Evolutionary conservation across 805 yeast genomes (phyloP), one percentile per base, ranked within the genome.

Genomic region (Zygosaccharomyces bisporus): DNA sequence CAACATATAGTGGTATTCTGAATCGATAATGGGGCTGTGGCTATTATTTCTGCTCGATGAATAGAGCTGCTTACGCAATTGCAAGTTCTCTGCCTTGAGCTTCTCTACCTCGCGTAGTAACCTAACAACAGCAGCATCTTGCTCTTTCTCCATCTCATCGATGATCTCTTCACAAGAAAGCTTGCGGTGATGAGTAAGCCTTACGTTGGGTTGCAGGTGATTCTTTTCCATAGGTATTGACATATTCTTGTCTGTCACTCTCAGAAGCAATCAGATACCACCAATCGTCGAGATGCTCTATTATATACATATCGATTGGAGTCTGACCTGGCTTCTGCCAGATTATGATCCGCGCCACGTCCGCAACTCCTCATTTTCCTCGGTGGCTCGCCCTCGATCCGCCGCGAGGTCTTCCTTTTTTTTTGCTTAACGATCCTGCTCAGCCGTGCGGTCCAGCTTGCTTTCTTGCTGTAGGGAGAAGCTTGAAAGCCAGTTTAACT

Each of bases 61-160:
- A 24, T 39, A 34, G 32, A 64, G 32, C 31, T 60, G 55, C 30
- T 50, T 47, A 34, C 58, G 60, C 48, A 77, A 58, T 19, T 55
- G 52, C 31, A 61, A 65, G 52, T 76, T 77, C 50, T 78, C 82
- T 13, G 69, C 73, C 51, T 72, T 74, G 35, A 79, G 60, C 4
- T 44, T 31, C 27, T 72, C 71, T 14, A 79, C 74, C 51, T 79
- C 81, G 50, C 71, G 72, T 73, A 78, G 70, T 35, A 79, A 58
- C 54, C 70, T 72, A 44, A 79, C 60, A 17, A 79, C 84, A 13
- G 78, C 73, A 2, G 80, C 81, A 51, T 80, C 85, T 57, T 80
- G 86, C 55, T 80, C 83, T 45, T 76, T 71, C 51, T 80, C 86
- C 81, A 80, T 75, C 29, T 72, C 66, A 60, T 79, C 80, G 24